Evolutionary conservation across 2,329 filamentous ascomycete genomes (phyloP).

Genomic region (Metarhizium guizhouense): DNA sequence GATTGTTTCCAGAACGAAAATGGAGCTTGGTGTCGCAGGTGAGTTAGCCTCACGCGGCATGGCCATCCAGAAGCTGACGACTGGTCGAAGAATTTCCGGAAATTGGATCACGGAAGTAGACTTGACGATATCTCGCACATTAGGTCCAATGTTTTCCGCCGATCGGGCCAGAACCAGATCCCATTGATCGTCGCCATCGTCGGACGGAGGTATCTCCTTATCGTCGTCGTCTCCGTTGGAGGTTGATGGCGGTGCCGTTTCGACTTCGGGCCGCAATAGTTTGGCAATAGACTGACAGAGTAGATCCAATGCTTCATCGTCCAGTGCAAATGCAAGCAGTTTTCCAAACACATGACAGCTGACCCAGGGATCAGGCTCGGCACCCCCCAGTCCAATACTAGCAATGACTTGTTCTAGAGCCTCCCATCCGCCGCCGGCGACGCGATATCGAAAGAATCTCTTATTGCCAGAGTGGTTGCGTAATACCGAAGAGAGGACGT

Average conservation of each 20-base stretch:
- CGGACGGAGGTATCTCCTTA: slow-evolving; percentile 7
- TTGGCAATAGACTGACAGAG: slow-evolving; percentile 51
- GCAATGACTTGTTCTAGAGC: slow-evolving; percentile 64
- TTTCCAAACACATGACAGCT: slow-evolving; percentile 71
- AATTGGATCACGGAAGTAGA: slow-evolving; percentile 46
- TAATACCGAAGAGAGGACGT: slow-evolving; percentile 66
- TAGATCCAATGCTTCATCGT: slow-evolving; percentile 64
- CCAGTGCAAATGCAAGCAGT: slow-evolving; percentile 70
- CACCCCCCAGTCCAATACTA: slow-evolving; percentile 55
- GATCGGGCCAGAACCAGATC: slow-evolving; percentile 27
- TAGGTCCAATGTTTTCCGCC: slow-evolving; percentile 26
- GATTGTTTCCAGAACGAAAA: slow-evolving; percentile 59
- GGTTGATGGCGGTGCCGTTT: slow-evolving; percentile 8
- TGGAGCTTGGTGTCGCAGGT: slow-evolving; percentile 42
- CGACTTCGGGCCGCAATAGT: slow-evolving; percentile 22
- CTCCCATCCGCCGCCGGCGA: slow-evolving; percentile 71
- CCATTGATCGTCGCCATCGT: slow-evolving; percentile 25
- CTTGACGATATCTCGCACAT: slow-evolving; percentile 39
- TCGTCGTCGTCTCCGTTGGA: slow-evolving; percentile 16
- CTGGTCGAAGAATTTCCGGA: slow-evolving; percentile 52
- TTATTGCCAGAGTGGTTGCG: slow-evolving; percentile 76
- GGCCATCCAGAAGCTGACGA: slow-evolving; percentile 56
- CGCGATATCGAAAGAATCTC: slow-evolving; percentile 71
- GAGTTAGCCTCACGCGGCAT: slow-evolving; percentile 40
- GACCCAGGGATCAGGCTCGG: slow-evolving; percentile 59